These are phyloP conservation scores for Pseudocercospora cruenta DNA, from an alignment of 2,329 filamentous ascomycete species.

Conservation along the genomic window DNA sequence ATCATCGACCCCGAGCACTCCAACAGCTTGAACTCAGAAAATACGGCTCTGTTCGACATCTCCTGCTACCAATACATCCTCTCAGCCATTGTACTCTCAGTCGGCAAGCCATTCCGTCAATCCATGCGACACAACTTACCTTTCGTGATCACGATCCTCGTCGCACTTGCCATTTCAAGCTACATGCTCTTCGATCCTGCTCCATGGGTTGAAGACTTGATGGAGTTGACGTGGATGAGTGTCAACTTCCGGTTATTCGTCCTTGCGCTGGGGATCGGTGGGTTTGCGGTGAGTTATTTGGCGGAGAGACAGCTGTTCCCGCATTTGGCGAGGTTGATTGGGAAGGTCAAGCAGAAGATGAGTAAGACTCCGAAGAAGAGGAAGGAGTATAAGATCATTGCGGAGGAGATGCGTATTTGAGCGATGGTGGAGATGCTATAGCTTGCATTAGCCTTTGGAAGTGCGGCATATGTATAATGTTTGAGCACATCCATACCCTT, in stretches of 20 bases:
- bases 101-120: constrained; percentile 88
- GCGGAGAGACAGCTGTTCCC: constrained; percentile 74
- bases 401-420: constrained; percentile 59
- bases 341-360: constrained; percentile 61
- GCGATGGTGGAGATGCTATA: too few relatives aligned
- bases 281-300: constrained; percentile 70
- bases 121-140: constrained; percentile 79
- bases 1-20: constrained; percentile 75
- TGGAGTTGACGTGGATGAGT: constrained; percentile 83
- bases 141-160: constrained; percentile 75
- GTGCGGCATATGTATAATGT: not conserved
- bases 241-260: constrained; percentile 73
- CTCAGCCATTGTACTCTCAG: constrained; percentile 83
- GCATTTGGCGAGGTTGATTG: constrained; percentile 68
- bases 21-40: constrained; percentile 89
- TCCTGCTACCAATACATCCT: constrained; percentile 96
- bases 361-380: constrained; percentile 68
- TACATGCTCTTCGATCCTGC: constrained; percentile 83
- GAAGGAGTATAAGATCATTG: constrained; percentile 84
- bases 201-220: constrained; percentile 68
- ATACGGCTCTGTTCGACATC: constrained; percentile 85
- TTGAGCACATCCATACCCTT: not conserved
- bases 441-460: not conserved
- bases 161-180: constrained; percentile 67
- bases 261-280: constrained; percentile 68